Percentiles rank a stretch among this genome's conserved stretches.
Conservation (phyloP, 208 protist genomes). For the Leishmania tropica region DNA sequence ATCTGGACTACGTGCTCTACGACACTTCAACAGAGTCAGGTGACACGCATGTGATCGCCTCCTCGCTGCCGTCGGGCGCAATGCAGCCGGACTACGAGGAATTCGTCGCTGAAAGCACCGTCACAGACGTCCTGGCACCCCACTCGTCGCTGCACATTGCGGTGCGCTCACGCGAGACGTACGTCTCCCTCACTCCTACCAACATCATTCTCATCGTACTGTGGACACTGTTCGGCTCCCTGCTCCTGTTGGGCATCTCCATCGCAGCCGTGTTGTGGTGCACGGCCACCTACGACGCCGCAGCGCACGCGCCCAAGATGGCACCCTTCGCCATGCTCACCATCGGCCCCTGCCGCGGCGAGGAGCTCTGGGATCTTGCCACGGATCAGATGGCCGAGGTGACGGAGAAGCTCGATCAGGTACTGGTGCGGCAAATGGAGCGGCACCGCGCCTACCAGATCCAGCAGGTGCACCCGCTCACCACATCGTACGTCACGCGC, state of each 20-base stretch:
- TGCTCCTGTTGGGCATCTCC: slow-evolving; percentile 33
- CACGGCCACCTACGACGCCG: slow-evolving; percentile 60
- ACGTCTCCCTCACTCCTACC: slow-evolving; percentile 9
- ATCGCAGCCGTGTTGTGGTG: slow-evolving; percentile 37
- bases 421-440: slow-evolving; percentile 50
- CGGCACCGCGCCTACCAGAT: slow-evolving; percentile 58
- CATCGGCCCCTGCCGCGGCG: slow-evolving; percentile 62
- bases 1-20: slow-evolving; percentile 56
- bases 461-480: slow-evolving; percentile 77
- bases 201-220: slow-evolving; percentile 38
- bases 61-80: slow-evolving; percentile 20
- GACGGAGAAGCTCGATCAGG: slow-evolving; percentile 41
- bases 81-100: slow-evolving; percentile 18
- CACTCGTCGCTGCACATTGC: slow-evolving; percentile 25
- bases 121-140: not conserved
- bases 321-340: slow-evolving; percentile 77
- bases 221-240: slow-evolving; percentile 31
- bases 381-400: slow-evolving; percentile 61
- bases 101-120: slow-evolving; percentile 33
- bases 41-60: slow-evolving; percentile 5
- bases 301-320: slow-evolving; percentile 58
- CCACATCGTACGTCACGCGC: slow-evolving; percentile 51
- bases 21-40: not conserved
- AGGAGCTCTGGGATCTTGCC: slow-evolving; percentile 71
- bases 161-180: slow-evolving; percentile 20